A percentile compares a stretch with the other conserved stretches of the same genome.
phyloP scores from a whole-genome alignment of 2,329 filamentous ascomycete species.

The Penicillium hesseltinei region DNA sequence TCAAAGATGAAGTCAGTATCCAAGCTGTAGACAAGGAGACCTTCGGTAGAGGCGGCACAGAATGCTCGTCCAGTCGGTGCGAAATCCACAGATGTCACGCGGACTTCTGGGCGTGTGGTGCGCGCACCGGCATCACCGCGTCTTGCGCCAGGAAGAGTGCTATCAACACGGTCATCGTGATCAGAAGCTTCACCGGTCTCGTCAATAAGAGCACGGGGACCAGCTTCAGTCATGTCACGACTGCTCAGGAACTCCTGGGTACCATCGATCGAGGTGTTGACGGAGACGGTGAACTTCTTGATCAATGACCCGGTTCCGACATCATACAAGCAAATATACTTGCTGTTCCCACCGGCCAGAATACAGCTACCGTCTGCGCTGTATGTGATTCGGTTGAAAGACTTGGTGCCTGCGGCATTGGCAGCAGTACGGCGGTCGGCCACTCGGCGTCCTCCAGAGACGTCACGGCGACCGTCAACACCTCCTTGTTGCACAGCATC shows the following conservation, averaged over 20 bases:
- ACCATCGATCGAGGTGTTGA: slow-evolving; percentile 92
- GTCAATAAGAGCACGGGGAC: slow-evolving; percentile 79
- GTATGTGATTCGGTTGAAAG: slow-evolving; percentile 83
- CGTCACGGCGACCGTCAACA: slow-evolving; percentile 85
- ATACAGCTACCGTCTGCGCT: slow-evolving; percentile 90
- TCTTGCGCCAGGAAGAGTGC: slow-evolving; percentile 77
- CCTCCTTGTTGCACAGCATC: slow-evolving; percentile 84
- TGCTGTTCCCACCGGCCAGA: slow-evolving; percentile 90
- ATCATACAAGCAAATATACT: slow-evolving; percentile 98
- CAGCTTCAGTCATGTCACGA: slow-evolving; percentile 84
- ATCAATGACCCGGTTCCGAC: slow-evolving; percentile 85
- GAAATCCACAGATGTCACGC: slow-evolving; percentile 81
- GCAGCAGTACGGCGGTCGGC: slow-evolving; percentile 87
- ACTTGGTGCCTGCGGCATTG: slow-evolving; percentile 85
- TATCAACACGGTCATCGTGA: slow-evolving; percentile 77
- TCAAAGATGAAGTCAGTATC: slow-evolving; percentile 85
- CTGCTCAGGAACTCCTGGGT: slow-evolving; percentile 98
- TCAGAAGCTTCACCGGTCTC: slow-evolving; percentile 86
- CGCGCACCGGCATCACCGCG: slow-evolving; percentile 81
- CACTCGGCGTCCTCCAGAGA: slow-evolving; percentile 85
- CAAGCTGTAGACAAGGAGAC: slow-evolving; percentile 87
- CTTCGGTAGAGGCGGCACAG: slow-evolving; percentile 92
- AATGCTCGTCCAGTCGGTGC: slow-evolving; percentile 86
- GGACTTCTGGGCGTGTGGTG: slow-evolving; percentile 74
- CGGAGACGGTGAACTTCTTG: slow-evolving; percentile 92